Evolutionary conservation across 2,329 filamentous ascomycete genomes (phyloP), one percentile per base, ranked within the genome.

Genomic region (Aspergillus puulaauensis): DNA sequence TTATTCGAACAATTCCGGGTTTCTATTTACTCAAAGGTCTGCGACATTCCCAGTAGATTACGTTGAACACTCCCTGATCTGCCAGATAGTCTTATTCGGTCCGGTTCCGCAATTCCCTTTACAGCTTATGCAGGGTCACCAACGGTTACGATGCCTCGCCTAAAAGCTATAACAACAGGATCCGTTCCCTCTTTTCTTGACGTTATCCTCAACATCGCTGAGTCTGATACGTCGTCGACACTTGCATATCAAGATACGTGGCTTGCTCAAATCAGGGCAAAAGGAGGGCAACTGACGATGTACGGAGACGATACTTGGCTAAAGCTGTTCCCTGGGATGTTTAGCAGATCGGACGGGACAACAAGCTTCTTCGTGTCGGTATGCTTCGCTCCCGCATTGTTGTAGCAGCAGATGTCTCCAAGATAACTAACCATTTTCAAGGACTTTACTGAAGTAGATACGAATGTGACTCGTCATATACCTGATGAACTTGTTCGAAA

Each of bases 241-340:
- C 83, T 99, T 23, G 88, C 90, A 14, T 84, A 84, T 27, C 95
- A 98, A 75, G 95, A 99, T 72, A 96, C 92, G 33, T 99, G 96
- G 93, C 84, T 99, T 24, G 90, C 92, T 37, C 95, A 99, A 79
- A 86, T 99, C 77, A 93, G 88, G 73, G 86, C 87, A 37, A 89
- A 86, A 67, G 78, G 80, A 23, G 91, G 90, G 19, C 92, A 90
- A 68, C 81, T 98, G 61, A 80, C 97, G 71, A 95, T 99, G 88
- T 97, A 95, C 70, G 95, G 95, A 49, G 95, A 99, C 70, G 95
- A 99, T 73, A 99, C 95, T 19, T 99, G 95, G 96, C 79, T 99
- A 66, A 98, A 97, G 78, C 82, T 99, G 14, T 99, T 99, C 68
- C 95, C 95, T 1, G 86, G 84, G 15, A 91, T 89, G 48, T 99